Evolutionary conservation across 345 rosid genomes (phyloP).

Genomic region (Turnera subulata): DNA sequence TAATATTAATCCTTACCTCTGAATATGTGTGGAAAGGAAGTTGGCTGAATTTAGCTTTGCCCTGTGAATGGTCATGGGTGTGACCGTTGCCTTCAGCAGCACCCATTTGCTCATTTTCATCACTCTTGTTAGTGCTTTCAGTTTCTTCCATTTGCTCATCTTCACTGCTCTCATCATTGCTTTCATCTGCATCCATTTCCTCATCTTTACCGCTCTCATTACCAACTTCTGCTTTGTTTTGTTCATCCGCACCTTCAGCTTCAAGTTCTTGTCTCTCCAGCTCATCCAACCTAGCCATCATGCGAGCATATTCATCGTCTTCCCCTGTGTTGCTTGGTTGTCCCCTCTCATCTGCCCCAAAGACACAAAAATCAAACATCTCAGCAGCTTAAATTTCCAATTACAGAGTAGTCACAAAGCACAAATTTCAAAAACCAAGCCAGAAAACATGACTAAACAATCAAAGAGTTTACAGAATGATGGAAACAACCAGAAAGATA

Average conservation of each 20-base stretch:
- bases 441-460: too few relatives aligned
- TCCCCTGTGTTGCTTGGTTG: conserved; percentile 19
- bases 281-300: conserved; percentile 81
- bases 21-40: conserved; percentile 15
- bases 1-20: conserved; percentile 35
- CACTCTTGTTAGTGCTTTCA: conserved; percentile 16
- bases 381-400: conserved; percentile 2
- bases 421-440: not conserved
- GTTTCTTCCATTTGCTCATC: not conserved
- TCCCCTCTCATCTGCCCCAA: conserved; percentile 31
- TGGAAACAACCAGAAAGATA: not conserved
- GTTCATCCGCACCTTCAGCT: conserved; percentile 34
- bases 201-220: conserved; percentile 5
- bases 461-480: too few relatives aligned
- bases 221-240: conserved; percentile 2
- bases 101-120: conserved; percentile 1
- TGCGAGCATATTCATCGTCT: conserved; percentile 62
- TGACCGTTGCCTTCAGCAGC: conserved; percentile 1
- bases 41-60: conserved; percentile 15
- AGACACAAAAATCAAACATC: conserved; percentile 13
- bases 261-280: conserved; percentile 87
- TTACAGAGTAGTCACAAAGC: not conserved
- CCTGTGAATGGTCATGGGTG: conserved; percentile 23
- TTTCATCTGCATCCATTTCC: not conserved
- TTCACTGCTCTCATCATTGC: not conserved